Percentiles rank a stretch among this genome's conserved stretches.
Conservation (phyloP, 2,329 filamentous ascomycete genomes). For the Fusarium irregulare region DNA sequence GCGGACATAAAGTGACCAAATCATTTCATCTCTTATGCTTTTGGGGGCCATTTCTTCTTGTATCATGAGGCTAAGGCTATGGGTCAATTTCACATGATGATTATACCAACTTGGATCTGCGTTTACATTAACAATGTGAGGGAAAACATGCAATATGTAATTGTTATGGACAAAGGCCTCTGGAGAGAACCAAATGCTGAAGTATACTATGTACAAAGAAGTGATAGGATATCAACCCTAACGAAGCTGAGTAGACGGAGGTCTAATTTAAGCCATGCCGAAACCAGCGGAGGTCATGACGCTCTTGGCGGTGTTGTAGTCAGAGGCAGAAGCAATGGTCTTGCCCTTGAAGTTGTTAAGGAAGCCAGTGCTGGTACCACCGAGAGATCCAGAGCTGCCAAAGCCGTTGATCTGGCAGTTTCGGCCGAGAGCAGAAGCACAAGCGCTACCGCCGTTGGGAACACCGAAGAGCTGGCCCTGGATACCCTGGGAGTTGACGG, state of each 20-base stretch:
- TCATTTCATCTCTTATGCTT: not conserved
- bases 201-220: conserved; percentile 37
- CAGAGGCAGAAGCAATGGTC: conserved; percentile 60
- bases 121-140: not conserved
- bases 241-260: not conserved
- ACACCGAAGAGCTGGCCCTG: conserved; percentile 51
- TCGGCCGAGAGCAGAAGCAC: conserved; percentile 59
- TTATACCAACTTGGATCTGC: not conserved
- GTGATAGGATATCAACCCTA: conserved; percentile 1
- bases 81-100: not conserved
- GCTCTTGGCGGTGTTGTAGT: conserved; percentile 50
- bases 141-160: conserved; percentile 10
- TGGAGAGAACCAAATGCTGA: conserved; percentile 7
- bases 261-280: conserved; percentile 56
- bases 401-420: conserved; percentile 63
- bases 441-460: conserved; percentile 50
- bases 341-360: conserved; percentile 63
- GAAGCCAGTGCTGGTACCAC: conserved; percentile 59
- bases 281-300: conserved; percentile 59
- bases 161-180: conserved; percentile 26
- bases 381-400: conserved; percentile 54
- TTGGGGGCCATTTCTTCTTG: not conserved
- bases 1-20: not conserved
- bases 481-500: conserved; percentile 51
- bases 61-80: not conserved